Conservation (phyloP, 2,329 filamentous ascomycete genomes). For the Aureobasidium sp. region DNA sequence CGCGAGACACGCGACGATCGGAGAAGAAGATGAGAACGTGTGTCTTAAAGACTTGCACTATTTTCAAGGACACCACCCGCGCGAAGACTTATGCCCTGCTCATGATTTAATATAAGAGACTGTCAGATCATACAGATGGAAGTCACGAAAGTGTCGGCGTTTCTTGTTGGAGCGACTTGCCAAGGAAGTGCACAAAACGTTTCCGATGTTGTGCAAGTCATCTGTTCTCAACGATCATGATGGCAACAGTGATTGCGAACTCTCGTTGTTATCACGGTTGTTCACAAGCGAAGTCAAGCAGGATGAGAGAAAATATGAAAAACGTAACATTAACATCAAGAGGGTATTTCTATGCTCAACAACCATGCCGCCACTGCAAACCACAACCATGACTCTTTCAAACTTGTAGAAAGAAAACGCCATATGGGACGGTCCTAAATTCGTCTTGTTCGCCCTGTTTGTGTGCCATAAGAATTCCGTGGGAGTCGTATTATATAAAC, state of each 20-base stretch:
- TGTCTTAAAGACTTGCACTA: too few species aligned
- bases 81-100: background rate
- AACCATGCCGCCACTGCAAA: background rate
- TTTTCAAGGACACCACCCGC: background rate
- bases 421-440: conserved; percentile 3
- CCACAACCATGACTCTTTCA: background rate
- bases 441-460: background rate
- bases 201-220: background rate
- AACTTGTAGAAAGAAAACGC: conserved; percentile 1
- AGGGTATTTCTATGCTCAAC: conserved; percentile 10
- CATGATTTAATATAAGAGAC: background rate
- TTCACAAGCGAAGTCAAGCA: background rate
- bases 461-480: background rate
- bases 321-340: conserved; percentile 11
- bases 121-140: background rate
- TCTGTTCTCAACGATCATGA: background rate
- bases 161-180: background rate
- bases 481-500: conserved; percentile 8
- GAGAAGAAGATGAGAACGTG: background rate
- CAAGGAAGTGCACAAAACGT: background rate
- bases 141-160: background rate
- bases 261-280: too few species aligned
- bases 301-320: background rate
- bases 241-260: background rate
- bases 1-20: background rate